These are phyloP conservation scores for Streptanthus diversifolius DNA, from an alignment of 345 rosid species.

Conservation along the genomic window DNA sequence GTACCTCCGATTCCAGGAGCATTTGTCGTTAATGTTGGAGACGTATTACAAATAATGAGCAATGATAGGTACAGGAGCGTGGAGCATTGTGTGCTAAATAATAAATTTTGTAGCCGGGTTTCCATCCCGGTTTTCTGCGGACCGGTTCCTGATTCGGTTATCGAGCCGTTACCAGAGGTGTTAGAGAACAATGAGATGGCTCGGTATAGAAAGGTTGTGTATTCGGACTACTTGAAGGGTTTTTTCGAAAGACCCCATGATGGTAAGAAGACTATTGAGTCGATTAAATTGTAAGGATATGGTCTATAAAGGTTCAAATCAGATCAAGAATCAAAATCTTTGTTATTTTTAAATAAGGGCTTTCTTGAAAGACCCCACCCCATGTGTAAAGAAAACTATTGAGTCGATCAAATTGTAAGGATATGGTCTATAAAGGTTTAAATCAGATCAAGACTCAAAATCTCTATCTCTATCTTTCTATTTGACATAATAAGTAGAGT, in stretches of 20 bases:
- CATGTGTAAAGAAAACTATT: conserved; percentile 31
- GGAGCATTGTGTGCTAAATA: conserved; percentile 34
- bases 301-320: neutral
- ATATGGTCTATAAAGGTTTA: neutral
- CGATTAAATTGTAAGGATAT: neutral
- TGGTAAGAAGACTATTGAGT: conserved; percentile 31
- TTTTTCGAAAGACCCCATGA: conserved; percentile 34
- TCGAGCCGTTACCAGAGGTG: conserved; percentile 30
- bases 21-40: conserved; percentile 35
- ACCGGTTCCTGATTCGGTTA: conserved; percentile 27
- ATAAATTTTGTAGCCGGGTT: conserved; percentile 28
- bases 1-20: conserved; percentile 31
- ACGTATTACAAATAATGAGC: conserved; percentile 32
- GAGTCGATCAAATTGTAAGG: conserved; percentile 13
- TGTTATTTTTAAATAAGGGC: too few relatives aligned
- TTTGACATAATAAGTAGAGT: neutral
- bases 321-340: too few relatives aligned
- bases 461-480: neutral
- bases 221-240: conserved; percentile 26
- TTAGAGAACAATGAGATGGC: conserved; percentile 20
- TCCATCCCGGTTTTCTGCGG: conserved; percentile 34
- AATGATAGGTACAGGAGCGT: conserved; percentile 35
- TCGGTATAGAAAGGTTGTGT: conserved; percentile 28
- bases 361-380: conserved; percentile 30
- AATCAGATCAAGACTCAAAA: neutral